Evolutionary conservation across 768 basidiomycete genomes (phyloP), one percentile per base, ranked within the genome.

Genomic region (Leccinum longicurvipes): DNA sequence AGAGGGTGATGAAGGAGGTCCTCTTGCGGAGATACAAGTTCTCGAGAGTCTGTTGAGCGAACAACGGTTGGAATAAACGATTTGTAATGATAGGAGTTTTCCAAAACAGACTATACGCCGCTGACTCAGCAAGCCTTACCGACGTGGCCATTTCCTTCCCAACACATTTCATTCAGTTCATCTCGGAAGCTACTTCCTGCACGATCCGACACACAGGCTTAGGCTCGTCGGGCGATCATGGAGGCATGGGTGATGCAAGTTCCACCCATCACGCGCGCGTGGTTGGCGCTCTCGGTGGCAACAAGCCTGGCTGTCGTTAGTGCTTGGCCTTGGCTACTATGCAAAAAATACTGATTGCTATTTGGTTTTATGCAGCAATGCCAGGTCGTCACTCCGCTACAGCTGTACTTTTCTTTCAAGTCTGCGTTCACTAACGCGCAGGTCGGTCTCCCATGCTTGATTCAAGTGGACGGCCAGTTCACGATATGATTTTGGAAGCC

Each of bases 171-270:
- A 42, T 24, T 44, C 45, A 47, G 32, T 21, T 27, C 47, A 31
- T 24, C 36, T 29, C 31, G 34, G 32, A 47, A 50, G 42, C 36
- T 21, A 44, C 27, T 50, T 31, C 36, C 41, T 34, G 39, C 25
- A 31, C 25, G 39, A 47, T 53, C 41, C 47, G 46, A 50, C 47
- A 39, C 12, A 55, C 47, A 34, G 21, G 50, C 49, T 53, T 25
- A 21, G 42, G 50, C 25, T 54, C 47, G 52, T 56, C 36, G 57
- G 51, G 34, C 1, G 17, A 66, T 49, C 49, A 91, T 91, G 90
- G 93, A 96, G 69, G 90, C 87, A 29, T 95, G 93, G 94, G 81
- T 97, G 31, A 81, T 80, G 27, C 91, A 94, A 64, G 90, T 98
- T 57, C 94, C 94, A 31, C 94, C 94, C 5, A 84, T 98, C 42